phyloP scores from a whole-genome alignment of 305 asterid species.

The Rubia balearica region DNA sequence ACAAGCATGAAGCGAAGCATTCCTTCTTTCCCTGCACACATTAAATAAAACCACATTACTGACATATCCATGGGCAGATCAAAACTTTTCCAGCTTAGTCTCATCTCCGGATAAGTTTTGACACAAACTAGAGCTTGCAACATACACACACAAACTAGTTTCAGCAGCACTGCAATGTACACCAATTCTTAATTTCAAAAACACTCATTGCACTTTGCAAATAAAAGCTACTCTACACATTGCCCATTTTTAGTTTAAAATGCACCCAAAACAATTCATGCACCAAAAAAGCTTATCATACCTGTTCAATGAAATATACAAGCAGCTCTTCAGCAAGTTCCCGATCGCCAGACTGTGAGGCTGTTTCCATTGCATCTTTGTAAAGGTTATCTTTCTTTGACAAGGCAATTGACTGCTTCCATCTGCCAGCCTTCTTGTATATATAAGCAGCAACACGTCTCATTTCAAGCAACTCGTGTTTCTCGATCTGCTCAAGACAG shows the following conservation, averaged over 20 bases:
- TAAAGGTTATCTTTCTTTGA: conserved; percentile 95
- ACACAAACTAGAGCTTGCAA: not conserved
- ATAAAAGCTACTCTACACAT: not conserved
- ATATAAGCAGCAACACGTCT: conserved; percentile 99
- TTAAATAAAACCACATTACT: not conserved
- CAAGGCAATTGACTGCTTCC: conserved; percentile 95
- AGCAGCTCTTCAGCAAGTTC: conserved; percentile 99
- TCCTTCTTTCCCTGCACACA: conserved; percentile 94
- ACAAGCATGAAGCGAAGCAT: conserved; percentile 96
- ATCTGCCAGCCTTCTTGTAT: conserved; percentile 99
- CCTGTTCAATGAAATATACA: conserved; percentile 95
- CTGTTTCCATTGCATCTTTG: conserved; percentile 99
- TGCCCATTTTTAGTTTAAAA: conserved; percentile 4
- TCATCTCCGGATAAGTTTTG: not conserved
- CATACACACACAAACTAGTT: not conserved
- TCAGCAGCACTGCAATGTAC: not conserved
- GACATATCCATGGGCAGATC: not conserved
- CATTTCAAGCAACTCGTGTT: conserved; percentile 99
- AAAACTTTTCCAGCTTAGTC: not conserved
- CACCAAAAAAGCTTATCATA: conserved; percentile 15
- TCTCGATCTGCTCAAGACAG: conserved; percentile 67
- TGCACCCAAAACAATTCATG: not conserved
- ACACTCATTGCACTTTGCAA: not conserved
- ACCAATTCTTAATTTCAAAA: not conserved
- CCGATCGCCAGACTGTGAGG: conserved; percentile 99